Conservation (phyloP, 805 yeast species). For the Metschnikowia gelsemii region DNA sequence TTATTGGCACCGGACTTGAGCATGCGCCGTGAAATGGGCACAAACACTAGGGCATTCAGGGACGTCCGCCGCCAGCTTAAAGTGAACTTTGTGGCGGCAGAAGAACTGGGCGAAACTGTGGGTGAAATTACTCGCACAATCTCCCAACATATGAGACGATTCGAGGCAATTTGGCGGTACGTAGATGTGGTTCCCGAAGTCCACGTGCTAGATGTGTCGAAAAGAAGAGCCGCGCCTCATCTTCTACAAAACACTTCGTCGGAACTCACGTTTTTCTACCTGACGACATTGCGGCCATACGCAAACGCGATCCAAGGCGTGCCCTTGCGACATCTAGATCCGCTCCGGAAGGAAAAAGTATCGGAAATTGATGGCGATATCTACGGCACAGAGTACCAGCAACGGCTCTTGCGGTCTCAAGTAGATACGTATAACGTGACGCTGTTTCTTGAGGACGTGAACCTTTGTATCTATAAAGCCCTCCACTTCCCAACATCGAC, state of each 20-base stretch:
- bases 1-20: conserved; percentile 30
- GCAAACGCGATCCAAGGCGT: conserved; percentile 17
- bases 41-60: neutral
- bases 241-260: conserved; percentile 11
- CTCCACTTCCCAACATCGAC: conserved; percentile 10
- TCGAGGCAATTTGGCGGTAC: conserved; percentile 7
- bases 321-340: conserved; percentile 16
- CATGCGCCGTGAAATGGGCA: conserved; percentile 7
- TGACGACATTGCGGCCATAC: conserved; percentile 17
- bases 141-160: conserved; percentile 6
- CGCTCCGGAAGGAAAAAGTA: neutral
- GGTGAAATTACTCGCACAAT: conserved; percentile 8
- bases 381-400: conserved; percentile 18
- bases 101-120: conserved; percentile 16
- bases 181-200: conserved; percentile 6
- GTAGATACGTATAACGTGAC: conserved; percentile 13
- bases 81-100: conserved; percentile 20
- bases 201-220: conserved; percentile 18
- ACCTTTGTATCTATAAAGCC: neutral
- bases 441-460: conserved; percentile 8
- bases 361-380: conserved; percentile 9
- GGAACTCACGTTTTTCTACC: conserved; percentile 17
- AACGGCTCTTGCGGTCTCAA: conserved; percentile 1
- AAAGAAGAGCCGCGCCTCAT: conserved; percentile 8
- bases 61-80: conserved; percentile 7